Evolutionary conservation across 495 filamentous ascomycete species (phyloP).

Genomic region (Hypoxylon cercidicola): DNA sequence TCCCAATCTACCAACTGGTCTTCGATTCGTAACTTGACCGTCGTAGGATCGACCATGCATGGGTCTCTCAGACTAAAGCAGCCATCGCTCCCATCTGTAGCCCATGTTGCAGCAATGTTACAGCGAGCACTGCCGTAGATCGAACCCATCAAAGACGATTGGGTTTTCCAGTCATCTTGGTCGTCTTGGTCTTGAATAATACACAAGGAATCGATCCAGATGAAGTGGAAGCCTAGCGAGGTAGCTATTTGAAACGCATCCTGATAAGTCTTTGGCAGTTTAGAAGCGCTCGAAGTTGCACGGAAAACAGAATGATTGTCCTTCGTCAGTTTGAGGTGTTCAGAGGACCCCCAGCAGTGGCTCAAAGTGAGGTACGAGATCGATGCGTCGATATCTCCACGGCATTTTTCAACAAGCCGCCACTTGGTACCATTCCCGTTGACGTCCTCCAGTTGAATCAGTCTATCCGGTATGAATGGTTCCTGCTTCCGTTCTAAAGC

Average conservation of each 20-base stretch:
- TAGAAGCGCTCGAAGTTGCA: not conserved
- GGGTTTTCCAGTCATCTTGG: constrained; percentile 45
- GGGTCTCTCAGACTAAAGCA: constrained; percentile 20
- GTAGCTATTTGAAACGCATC: not conserved
- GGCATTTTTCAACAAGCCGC: not conserved
- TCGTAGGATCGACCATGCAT: not conserved
- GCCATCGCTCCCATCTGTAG: constrained; percentile 10
- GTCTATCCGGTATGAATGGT: not conserved
- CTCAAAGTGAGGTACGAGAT: not conserved
- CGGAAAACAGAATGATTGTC: not conserved
- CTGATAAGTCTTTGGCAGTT: not conserved
- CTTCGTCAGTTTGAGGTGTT: not conserved
- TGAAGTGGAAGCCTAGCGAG: not conserved
- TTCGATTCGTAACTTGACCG: not conserved
- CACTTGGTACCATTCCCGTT: not conserved
- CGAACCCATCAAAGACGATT: constrained; percentile 42
- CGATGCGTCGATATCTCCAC: not conserved
- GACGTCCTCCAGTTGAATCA: not conserved
- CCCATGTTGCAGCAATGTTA: constrained; percentile 21
- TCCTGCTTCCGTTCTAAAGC: not conserved
- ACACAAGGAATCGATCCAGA: constrained; percentile 42
- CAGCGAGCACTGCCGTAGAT: constrained; percentile 20
- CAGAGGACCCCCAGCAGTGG: not conserved
- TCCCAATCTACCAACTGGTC: not conserved
- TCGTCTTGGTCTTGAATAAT: constrained; percentile 40